phyloP scores from a whole-genome alignment of 2,329 filamentous ascomycete genomes.

The Trichoderma sp. region DNA sequence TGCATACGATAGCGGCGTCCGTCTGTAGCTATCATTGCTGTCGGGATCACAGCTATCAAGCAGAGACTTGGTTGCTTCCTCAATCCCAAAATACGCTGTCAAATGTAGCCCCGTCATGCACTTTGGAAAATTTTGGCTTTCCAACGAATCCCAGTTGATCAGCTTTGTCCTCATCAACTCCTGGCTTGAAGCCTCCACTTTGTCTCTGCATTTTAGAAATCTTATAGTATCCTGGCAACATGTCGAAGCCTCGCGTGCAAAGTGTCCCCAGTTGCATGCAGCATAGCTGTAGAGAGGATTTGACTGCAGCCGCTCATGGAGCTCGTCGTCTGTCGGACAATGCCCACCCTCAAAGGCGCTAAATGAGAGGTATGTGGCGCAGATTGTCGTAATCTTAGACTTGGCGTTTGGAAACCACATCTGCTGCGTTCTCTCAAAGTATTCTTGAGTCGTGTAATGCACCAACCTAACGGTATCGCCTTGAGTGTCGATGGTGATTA shows the following conservation, averaged over 20 bases:
- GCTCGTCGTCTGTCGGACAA: not conserved
- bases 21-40: not conserved
- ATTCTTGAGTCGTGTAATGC: conserved; percentile 46
- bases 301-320: not conserved
- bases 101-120: not conserved
- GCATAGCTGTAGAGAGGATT: not conserved
- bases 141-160: not conserved
- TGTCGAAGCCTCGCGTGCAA: not conserved
- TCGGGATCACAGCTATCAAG: not conserved
- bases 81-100: not conserved
- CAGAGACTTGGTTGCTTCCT: not conserved
- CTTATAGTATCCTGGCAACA: not conserved
- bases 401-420: conserved; percentile 34
- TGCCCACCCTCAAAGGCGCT: conserved; percentile 23
- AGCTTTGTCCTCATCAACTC: not conserved
- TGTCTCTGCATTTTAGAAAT: not conserved
- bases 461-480: conserved; percentile 40
- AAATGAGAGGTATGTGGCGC: conserved; percentile 38
- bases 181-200: not conserved
- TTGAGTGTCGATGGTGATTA: conserved; percentile 40
- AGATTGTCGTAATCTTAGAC: conserved; percentile 29
- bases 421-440: conserved; percentile 33
- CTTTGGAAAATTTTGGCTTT: not conserved
- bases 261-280: not conserved
- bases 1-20: not conserved